Base-by-base conservation (phyloP, 2,329 filamentous ascomycete genomes). In the Graphilbum sp. region DNA sequence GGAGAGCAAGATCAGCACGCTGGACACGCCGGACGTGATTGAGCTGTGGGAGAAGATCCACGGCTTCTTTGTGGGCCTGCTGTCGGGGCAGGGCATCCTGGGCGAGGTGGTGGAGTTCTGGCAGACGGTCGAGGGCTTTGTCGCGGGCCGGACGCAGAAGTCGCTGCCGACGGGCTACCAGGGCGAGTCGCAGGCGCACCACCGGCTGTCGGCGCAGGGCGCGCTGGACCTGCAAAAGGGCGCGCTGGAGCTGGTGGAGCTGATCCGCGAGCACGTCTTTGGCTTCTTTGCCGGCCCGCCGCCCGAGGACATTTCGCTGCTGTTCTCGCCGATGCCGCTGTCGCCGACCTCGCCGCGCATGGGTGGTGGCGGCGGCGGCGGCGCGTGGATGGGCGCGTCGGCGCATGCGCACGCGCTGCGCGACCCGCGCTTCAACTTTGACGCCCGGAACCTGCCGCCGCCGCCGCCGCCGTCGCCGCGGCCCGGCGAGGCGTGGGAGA, bases 41-140 rank as follows among this genome's bases (percentile, higher is more conserved):
- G 86, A 94, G 47, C 70, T 96, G 43, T 98, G 90, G 90, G 87
- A 95, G 50, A 84, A 87, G 53, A 76, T 93, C 45, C 64, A 84
- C 42, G 63, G 69, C 0, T 90, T 85, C 44, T 55, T 96, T 43
- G 76, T 63, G 10, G 73, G 70, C 32, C 66, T 98, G 30, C 63
- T 98, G 0, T 87, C 85, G 0, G 60, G 76, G 7, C 75, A 78
- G 44, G 90, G 90, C 4, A 67, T 96, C 15, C 63, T 98, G 6
- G 86, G 85, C 1, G 90, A 98, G 54, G 72, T 96, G 2, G 60
- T 93, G 16, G 86, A 93, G 45, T 96, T 94, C 55, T 95, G 88
- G 85, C 83, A 93, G 46, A 90, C 79, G 13, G 78, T 87, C 0
- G 79, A 92, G 50, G 81, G 82, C 1, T 98, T 98, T 54, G 79